Evolutionary conservation across 352 stramenopile species (phyloP), one percentile per base, ranked within the genome.

Genomic region (Pythium phragmiticola): DNA sequence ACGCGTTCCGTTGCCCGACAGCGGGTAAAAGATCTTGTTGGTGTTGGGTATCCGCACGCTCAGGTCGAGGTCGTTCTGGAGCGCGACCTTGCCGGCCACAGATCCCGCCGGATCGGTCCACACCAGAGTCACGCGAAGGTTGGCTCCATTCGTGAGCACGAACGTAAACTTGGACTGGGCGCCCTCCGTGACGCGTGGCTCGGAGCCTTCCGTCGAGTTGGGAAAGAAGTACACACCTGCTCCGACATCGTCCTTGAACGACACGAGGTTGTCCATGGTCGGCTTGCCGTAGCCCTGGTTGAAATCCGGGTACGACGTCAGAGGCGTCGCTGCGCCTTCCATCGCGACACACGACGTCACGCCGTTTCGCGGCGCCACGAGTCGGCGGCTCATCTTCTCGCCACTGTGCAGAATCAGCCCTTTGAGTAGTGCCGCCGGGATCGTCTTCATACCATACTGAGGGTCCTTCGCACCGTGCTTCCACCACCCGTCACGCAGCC

Each of bases 401-500:
- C 82, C 78, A 55, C 84, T 89, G 76, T 95, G 88, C 6, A 97
- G 70, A 7, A 97, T 63, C 23, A 95, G 63, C 1, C 87, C 89
- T 70, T 97, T 97, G 36, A 97, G 66, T 17, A 97, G 66, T 0
- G 81, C 77, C 4, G 84, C 82, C 0, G 84, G 87, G 19, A 88
- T 74, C 2, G 48, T 78, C 43, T 73, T 75, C 65, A 80, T 80
- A 17, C 75, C 91, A 63, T 75, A 87, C 33, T 66, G 78, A 8
- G 75, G 61, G 28, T 92, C 76, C 28, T 75, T 62, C n/a, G 76
- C 67, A 39, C 83, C 87, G 34, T 84, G 77, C 47, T 87, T 78
- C 77, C 89, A 94, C 68, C 76, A 88, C 7, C 88, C 88, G 41
- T 96, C 86, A 43, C 78, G 75, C 34, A 98, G 83, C 78, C 94